Percentiles rank a stretch among this genome's conserved stretches.
Evolutionary conservation across 2,329 filamentous ascomycete species (phyloP).

Genomic region (Dothistroma septosporum): DNA sequence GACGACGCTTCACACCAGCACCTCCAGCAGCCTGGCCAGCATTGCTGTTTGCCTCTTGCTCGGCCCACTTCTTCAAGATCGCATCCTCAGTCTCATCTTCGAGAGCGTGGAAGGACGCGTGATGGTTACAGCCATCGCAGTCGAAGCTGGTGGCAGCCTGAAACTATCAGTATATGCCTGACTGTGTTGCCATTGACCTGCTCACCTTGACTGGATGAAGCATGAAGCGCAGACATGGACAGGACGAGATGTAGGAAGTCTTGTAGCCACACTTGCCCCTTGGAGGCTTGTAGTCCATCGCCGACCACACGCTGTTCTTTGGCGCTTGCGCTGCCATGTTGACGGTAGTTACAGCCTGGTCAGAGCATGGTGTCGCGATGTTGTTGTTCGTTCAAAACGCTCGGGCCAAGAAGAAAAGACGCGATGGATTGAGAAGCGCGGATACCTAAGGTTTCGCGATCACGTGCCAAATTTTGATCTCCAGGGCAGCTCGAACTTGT

Average conservation of each 20-base stretch:
- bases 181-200: too few relatives aligned
- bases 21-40: slow-evolving; percentile 8
- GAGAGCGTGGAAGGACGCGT: slow-evolving; percentile 53
- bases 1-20: slow-evolving; percentile 27
- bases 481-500: too few relatives aligned
- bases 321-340: slow-evolving; percentile 29
- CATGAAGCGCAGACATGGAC: slow-evolving; percentile 55
- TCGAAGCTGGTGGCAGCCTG: slow-evolving; percentile 50
- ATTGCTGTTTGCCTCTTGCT: slow-evolving; percentile 30
- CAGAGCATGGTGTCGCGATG: background rate
- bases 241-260: slow-evolving; percentile 44
- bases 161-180: background rate
- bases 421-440: too few relatives aligned
- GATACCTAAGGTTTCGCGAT: too few relatives aligned
- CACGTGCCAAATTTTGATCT: too few relatives aligned
- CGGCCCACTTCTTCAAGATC: slow-evolving; percentile 45
- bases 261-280: slow-evolving; percentile 51
- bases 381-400: slow-evolving; percentile 2
- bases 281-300: slow-evolving; percentile 50
- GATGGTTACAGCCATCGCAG: slow-evolving; percentile 54
- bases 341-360: background rate
- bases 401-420: background rate
- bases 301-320: slow-evolving; percentile 46
- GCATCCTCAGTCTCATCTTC: slow-evolving; percentile 50
- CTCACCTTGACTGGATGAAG: slow-evolving; percentile 52